A percentile compares a stretch with the other conserved stretches of the same genome.
Evolutionary conservation across 768 basidiomycete species (phyloP).

Genomic region (Boletales sp.): DNA sequence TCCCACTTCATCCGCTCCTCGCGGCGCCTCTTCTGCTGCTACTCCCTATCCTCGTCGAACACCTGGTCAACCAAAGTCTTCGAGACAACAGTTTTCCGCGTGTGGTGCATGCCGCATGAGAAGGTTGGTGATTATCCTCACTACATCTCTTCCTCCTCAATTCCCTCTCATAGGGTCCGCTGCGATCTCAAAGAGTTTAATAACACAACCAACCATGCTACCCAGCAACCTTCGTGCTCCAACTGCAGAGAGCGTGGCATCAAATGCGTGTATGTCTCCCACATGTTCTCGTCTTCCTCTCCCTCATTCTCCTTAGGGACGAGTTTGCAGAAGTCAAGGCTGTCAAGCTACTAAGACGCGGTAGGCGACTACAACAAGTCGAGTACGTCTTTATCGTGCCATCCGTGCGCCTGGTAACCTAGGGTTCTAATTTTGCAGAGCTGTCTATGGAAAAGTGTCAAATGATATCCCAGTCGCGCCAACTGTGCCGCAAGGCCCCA

Average conservation of each 20-base stretch:
- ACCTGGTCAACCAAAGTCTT: slow-evolving; percentile 66
- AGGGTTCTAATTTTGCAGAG: slow-evolving; percentile 39
- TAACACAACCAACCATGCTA: slow-evolving; percentile 43
- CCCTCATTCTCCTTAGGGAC: slow-evolving; percentile 51
- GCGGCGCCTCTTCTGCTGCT: slow-evolving; percentile 24
- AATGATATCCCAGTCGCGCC: slow-evolving; percentile 33
- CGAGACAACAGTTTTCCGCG: slow-evolving; percentile 84
- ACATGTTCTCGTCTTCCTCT: neutral
- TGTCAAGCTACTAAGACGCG: slow-evolving; percentile 78
- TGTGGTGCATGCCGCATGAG: slow-evolving; percentile 92
- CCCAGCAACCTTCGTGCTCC: slow-evolving; percentile 58
- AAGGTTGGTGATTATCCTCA: slow-evolving; percentile 42
- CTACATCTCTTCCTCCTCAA: slow-evolving; percentile 2
- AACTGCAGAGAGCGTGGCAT: slow-evolving; percentile 88
- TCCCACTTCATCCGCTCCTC: slow-evolving; percentile 36
- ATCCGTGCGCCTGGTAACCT: neutral
- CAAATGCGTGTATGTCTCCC: slow-evolving; percentile 84
- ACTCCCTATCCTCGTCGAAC: slow-evolving; percentile 45
- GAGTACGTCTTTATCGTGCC: slow-evolving; percentile 51
- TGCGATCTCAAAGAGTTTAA: slow-evolving; percentile 89
- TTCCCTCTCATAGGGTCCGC: slow-evolving; percentile 57
- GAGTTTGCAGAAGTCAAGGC: slow-evolving; percentile 91
- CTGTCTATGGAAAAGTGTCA: slow-evolving; percentile 71
- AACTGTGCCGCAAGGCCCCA: slow-evolving; percentile 23
- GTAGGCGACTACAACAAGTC: slow-evolving; percentile 77